A percentile compares a stretch with the other conserved stretches of the same genome.
Evolutionary conservation across 495 filamentous ascomycete species (phyloP).

Genomic region (Lepraria neglecta): DNA sequence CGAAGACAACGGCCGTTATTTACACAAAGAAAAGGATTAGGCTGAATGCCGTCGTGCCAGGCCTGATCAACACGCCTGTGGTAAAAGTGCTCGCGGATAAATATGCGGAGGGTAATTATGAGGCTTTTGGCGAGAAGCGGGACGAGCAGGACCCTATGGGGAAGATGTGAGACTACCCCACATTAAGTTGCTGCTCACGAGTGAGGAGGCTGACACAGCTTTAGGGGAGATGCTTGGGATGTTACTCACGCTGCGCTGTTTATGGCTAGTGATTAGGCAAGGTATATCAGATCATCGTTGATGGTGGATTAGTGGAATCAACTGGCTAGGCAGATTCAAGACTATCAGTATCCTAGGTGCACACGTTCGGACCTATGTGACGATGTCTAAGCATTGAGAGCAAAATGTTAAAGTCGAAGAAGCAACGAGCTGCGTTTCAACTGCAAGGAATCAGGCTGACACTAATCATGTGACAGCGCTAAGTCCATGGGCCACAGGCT

Average conservation of each 20-base stretch:
- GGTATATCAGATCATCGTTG: conserved; percentile 48
- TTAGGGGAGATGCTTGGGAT: conserved; percentile 46
- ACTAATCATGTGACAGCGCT: too few relatives aligned
- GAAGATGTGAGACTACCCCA: background rate
- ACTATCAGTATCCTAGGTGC: too few relatives aligned
- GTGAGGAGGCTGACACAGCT: background rate
- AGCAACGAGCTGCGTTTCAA: too few relatives aligned
- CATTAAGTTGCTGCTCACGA: background rate
- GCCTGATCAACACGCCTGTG: background rate
- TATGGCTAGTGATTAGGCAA: conserved; percentile 43
- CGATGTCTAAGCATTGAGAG: too few relatives aligned
- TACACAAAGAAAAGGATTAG: background rate
- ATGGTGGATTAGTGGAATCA: conserved; percentile 34
- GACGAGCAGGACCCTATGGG: background rate
- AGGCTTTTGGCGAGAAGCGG: background rate
- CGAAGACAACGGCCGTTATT: conserved; percentile 45
- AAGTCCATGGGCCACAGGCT: too few relatives aligned
- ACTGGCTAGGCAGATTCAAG: background rate
- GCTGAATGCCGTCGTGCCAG: background rate
- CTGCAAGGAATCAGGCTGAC: too few relatives aligned
- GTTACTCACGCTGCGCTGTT: conserved; percentile 49
- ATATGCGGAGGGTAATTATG: conserved; percentile 2
- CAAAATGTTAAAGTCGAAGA: too few relatives aligned
- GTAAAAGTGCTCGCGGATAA: background rate
- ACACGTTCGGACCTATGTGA: too few relatives aligned